A percentile compares a stretch with the other conserved stretches of the same genome.
These are phyloP conservation scores for Russula virescens DNA, from an alignment of 768 basidiomycete genomes.

Conservation along the genomic window DNA sequence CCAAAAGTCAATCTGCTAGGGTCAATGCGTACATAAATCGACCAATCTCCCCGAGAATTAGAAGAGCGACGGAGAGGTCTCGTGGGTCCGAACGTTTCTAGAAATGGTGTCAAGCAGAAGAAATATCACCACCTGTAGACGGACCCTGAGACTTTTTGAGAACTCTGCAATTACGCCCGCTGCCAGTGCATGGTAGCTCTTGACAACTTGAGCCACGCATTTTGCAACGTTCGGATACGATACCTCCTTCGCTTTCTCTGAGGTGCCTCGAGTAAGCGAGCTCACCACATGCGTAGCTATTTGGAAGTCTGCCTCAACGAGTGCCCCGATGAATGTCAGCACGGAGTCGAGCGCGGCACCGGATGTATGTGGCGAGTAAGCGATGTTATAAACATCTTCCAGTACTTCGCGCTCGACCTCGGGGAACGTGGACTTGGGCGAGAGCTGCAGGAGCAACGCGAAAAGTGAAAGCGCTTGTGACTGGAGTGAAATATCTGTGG, in stretches of 20 bases:
- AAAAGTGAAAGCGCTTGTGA: conserved; percentile 64
- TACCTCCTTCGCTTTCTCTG: conserved; percentile 60
- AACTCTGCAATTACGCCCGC: conserved; percentile 84
- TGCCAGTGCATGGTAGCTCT: conserved; percentile 60
- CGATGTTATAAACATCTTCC: conserved; percentile 57
- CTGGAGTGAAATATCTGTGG: conserved; percentile 70
- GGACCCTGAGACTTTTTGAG: conserved; percentile 72
- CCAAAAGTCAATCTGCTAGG: not conserved
- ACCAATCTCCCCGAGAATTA: conserved; percentile 91
- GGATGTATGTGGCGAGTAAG: conserved; percentile 74
- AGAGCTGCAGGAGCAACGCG: conserved; percentile 60
- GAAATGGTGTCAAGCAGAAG: not conserved
- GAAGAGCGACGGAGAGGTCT: conserved; percentile 72
- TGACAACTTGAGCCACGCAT: conserved; percentile 80
- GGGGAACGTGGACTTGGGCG: conserved; percentile 65
- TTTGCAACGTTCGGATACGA: conserved; percentile 70
- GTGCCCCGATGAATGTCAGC: conserved; percentile 71
- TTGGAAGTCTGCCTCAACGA: conserved; percentile 78
- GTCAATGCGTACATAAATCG: conserved; percentile 64
- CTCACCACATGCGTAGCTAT: conserved; percentile 80
- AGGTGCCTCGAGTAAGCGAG: conserved; percentile 57
- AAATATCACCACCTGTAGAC: not conserved
- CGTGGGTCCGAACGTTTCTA: conserved; percentile 39
- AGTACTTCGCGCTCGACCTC: conserved; percentile 70
- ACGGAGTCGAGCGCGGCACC: conserved; percentile 76